These are phyloP conservation scores for California macrophylla DNA, from an alignment of 441 rosid species.

Conservation along the genomic window DNA sequence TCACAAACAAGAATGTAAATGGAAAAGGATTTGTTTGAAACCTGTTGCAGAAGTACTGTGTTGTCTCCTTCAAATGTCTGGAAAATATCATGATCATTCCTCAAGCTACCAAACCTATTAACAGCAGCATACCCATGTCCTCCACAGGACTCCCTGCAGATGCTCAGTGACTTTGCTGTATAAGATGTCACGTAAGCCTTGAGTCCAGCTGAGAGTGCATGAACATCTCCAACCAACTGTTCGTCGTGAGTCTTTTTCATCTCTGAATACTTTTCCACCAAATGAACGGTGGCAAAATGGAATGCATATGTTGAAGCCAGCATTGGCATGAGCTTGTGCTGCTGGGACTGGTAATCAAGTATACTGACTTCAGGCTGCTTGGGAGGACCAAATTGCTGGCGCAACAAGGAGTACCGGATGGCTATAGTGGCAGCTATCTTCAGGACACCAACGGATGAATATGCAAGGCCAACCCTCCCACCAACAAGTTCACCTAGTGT, in stretches of 20 bases:
- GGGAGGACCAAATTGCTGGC: conserved; percentile 95
- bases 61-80: conserved; percentile 99
- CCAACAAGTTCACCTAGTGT: conserved; percentile 96
- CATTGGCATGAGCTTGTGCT: conserved; percentile 99
- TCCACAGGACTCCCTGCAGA: conserved; percentile 95
- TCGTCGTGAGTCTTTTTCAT: conserved; percentile 82
- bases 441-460: conserved; percentile 74
- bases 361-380: conserved; percentile 92
- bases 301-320: conserved; percentile 88
- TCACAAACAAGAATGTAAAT: conserved; percentile 12
- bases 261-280: conserved; percentile 73
- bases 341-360: conserved; percentile 96
- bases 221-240: conserved; percentile 76
- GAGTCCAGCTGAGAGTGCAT: conserved; percentile 87
- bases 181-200: conserved; percentile 86
- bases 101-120: conserved; percentile 84
- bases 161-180: conserved; percentile 74
- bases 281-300: conserved; percentile 64
- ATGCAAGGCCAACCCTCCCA: conserved; percentile 89
- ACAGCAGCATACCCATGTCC: conserved; percentile 99
- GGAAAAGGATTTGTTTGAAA: conserved; percentile 17
- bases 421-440: conserved; percentile 79
- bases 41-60: conserved; percentile 97
- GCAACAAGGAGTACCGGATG: conserved; percentile 69
- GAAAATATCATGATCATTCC: conserved; percentile 96